Conservation (phyloP, 805 yeast species). For the Hanseniaspora mollemarum region DNA sequence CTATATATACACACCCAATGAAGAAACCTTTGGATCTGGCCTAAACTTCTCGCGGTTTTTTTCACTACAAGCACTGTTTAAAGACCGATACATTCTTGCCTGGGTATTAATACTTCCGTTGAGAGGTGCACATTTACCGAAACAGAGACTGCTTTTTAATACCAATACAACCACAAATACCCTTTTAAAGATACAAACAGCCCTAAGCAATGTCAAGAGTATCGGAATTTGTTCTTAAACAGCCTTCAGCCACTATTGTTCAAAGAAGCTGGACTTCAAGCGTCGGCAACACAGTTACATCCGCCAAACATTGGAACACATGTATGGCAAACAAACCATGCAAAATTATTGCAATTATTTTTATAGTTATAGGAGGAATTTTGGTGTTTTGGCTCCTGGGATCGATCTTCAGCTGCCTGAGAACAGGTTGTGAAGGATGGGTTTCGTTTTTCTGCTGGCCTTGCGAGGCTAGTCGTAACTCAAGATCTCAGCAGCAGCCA, state of each 20-base stretch:
- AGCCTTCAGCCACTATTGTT: not conserved
- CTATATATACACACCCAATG: too few species aligned
- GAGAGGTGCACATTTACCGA: too few species aligned
- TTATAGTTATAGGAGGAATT: constrained; percentile 29
- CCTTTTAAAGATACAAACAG: not conserved
- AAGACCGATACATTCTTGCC: too few species aligned
- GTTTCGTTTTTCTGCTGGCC: constrained; percentile 45
- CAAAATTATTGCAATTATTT: constrained; percentile 55
- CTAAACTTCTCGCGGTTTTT: too few species aligned
- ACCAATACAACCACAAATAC: not conserved
- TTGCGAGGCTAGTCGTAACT: constrained; percentile 21
- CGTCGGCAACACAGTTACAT: constrained; percentile 24
- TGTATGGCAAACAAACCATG: constrained; percentile 63
- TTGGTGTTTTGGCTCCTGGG: constrained; percentile 26
- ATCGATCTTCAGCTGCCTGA: constrained; percentile 44
- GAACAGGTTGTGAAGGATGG: constrained; percentile 46
- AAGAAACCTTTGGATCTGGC: too few species aligned
- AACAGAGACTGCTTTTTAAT: too few species aligned
- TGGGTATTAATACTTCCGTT: too few species aligned
- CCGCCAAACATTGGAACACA: constrained; percentile 53
- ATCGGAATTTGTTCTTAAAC: not conserved
- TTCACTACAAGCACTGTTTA: too few species aligned
- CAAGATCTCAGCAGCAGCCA: not conserved
- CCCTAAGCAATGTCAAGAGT: not conserved
- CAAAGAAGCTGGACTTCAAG: constrained; percentile 15